A percentile compares a stretch with the other conserved stretches of the same genome.
Conservation (phyloP, 257 asterid species). For the Solanum chiquidenum region DNA sequence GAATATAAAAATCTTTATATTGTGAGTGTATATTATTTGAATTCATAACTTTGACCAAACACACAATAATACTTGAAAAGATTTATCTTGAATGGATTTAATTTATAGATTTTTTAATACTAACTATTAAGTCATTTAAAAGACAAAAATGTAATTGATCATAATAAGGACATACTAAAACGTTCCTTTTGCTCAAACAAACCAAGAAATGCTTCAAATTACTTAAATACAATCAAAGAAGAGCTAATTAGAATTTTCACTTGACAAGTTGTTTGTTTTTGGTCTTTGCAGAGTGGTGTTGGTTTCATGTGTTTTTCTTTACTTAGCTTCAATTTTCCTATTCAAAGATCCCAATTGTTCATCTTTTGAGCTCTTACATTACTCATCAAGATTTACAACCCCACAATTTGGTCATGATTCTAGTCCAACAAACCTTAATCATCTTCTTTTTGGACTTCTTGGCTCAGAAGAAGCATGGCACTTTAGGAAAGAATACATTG, state of each 20-base stretch:
- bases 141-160: not conserved
- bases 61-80: too few species aligned
- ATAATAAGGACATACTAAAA: not conserved
- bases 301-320: slow-evolving; percentile 8
- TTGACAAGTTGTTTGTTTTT: not conserved
- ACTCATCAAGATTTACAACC: not conserved
- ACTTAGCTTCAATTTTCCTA: slow-evolving; percentile 6
- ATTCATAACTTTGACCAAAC: too few species aligned
- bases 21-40: not conserved
- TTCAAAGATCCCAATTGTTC: slow-evolving; percentile 3
- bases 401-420: not conserved
- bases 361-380: not conserved
- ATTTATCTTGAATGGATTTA: not conserved
- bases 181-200: not conserved
- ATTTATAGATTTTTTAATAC: not conserved
- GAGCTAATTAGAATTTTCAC: not conserved
- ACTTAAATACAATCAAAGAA: not conserved
- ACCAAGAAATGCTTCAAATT: not conserved
- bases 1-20: not conserved
- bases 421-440: slow-evolving; percentile 30
- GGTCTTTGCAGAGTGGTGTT: slow-evolving; percentile 10
- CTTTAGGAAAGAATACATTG: slow-evolving; percentile 23
- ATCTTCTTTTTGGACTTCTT: slow-evolving; percentile 39
- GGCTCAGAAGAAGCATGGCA: slow-evolving; percentile 44
- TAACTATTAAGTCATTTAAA: not conserved